Percentiles rank a stretch among this genome's conserved stretches.
Conservation (phyloP, 805 yeast genomes). For the Crinitomyces ghanaensis region DNA sequence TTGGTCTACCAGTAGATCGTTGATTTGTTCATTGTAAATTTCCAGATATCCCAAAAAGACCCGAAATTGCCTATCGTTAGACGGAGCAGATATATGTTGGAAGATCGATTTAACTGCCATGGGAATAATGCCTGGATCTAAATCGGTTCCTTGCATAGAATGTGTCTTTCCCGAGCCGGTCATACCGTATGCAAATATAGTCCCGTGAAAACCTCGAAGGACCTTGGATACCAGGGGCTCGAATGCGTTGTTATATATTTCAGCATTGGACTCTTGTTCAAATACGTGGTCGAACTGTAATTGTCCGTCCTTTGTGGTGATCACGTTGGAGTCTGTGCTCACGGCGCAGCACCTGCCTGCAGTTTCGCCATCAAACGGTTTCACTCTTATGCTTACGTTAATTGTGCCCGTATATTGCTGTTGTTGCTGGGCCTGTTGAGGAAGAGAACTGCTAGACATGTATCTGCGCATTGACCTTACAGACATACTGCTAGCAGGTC, state of each 20-base stretch:
- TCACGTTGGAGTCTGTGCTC: slow-evolving; percentile 24
- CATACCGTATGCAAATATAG: slow-evolving; percentile 78
- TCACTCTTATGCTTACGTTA: slow-evolving; percentile 66
- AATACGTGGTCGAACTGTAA: slow-evolving; percentile 75
- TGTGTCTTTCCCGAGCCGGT: slow-evolving; percentile 89
- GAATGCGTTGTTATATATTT: slow-evolving; percentile 51
- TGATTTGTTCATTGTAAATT: slow-evolving; percentile 78
- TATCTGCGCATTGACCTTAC: too few species aligned
- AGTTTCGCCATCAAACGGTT: slow-evolving; percentile 34
- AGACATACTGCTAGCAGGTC: slow-evolving; percentile 20
- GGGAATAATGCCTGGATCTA: slow-evolving; percentile 62
- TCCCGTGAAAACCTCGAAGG: slow-evolving; percentile 46
- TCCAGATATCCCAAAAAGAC: slow-evolving; percentile 67
- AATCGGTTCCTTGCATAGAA: slow-evolving; percentile 64
- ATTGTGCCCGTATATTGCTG: slow-evolving; percentile 53
- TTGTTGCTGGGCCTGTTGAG: slow-evolving; percentile 4
- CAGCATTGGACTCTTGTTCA: slow-evolving; percentile 36
- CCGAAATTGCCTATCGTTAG: slow-evolving; percentile 27
- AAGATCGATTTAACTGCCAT: slow-evolving; percentile 54
- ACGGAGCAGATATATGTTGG: slow-evolving; percentile 27
- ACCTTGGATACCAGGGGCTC: slow-evolving; percentile 42
- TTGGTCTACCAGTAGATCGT: slow-evolving; percentile 51
- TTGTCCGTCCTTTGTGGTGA: slow-evolving; percentile 45
- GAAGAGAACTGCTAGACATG: too few species aligned
- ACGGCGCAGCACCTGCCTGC: slow-evolving; percentile 3